Evolutionary conservation across 371 early-diverging fungal genomes (phyloP).

Genomic region (Rhizomucor miehei): DNA sequence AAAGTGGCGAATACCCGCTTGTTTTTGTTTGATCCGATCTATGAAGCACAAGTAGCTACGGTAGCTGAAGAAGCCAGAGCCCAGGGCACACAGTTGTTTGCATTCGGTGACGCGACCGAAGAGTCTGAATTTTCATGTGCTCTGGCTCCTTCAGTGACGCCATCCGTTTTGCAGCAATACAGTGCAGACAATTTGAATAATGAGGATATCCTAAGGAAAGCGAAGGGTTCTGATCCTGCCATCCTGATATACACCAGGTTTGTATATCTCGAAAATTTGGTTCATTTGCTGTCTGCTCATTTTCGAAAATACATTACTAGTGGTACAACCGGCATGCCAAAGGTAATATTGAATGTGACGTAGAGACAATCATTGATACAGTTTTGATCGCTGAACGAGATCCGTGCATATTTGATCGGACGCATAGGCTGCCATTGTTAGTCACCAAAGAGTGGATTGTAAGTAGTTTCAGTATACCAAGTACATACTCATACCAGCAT

Average conservation of each 20-base stretch:
- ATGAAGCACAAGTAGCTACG: slow-evolving; percentile 17
- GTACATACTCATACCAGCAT: no score
- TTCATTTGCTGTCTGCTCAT: background rate
- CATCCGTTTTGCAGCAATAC: slow-evolving; percentile 11
- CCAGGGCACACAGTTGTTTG: slow-evolving; percentile 12
- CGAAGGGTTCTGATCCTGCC: slow-evolving; percentile 22
- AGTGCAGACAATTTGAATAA: slow-evolving; percentile 17
- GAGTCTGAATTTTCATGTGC: slow-evolving; percentile 11
- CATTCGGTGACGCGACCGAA: slow-evolving; percentile 28
- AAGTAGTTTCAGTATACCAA: no score
- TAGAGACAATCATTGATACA: no score
- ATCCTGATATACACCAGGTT: slow-evolving; percentile 41
- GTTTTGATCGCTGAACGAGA: no score
- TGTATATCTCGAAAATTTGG: background rate
- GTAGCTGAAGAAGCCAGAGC: slow-evolving; percentile 1
- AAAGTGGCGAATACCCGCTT: slow-evolving; percentile 20
- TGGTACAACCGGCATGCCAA: slow-evolving; percentile 21
- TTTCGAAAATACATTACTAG: background rate
- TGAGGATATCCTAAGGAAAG: slow-evolving; percentile 18
- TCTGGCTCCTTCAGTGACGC: slow-evolving; percentile 18
- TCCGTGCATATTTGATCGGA: no score
- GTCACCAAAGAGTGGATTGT: slow-evolving; percentile 2
- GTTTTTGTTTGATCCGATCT: slow-evolving; percentile 28
- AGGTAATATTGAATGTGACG: slow-evolving; percentile 7
- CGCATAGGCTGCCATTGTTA: slow-evolving; percentile 4